Percentiles rank a stretch among this genome's conserved stretches.
Evolutionary conservation across 768 basidiomycete genomes (phyloP).

Genomic region (Kondoa malvinella): DNA sequence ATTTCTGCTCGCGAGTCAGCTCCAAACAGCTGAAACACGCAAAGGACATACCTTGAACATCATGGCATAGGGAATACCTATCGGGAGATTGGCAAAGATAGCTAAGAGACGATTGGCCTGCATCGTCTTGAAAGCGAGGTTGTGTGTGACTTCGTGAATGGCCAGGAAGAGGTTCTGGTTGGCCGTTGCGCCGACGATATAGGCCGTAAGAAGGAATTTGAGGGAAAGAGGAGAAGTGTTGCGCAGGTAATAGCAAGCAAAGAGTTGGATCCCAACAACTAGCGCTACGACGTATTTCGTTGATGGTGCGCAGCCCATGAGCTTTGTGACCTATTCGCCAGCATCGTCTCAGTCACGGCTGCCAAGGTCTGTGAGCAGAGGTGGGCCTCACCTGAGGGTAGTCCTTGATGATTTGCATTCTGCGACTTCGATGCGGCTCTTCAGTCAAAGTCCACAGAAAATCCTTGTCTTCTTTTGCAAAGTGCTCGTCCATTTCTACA

Average conservation of each 20-base stretch:
- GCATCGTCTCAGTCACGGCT: background rate
- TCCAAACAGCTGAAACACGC: background rate
- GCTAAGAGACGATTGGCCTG: constrained; percentile 70
- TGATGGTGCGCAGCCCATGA: constrained; percentile 86
- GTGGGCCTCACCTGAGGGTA: constrained; percentile 62
- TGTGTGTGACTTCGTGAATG: constrained; percentile 97
- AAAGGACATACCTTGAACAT: constrained; percentile 56
- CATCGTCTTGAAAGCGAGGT: constrained; percentile 74
- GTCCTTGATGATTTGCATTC: constrained; percentile 77
- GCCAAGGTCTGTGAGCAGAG: background rate
- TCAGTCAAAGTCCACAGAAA: constrained; percentile 97
- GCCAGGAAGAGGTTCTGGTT: constrained; percentile 97
- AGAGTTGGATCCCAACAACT: constrained; percentile 64
- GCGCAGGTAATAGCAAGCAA: constrained; percentile 48
- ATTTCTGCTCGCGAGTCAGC: constrained; percentile 39
- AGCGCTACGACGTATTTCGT: constrained; percentile 77
- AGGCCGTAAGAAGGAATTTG: constrained; percentile 58
- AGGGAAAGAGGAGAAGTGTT: constrained; percentile 52
- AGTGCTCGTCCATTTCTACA: background rate
- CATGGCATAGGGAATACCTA: constrained; percentile 84
- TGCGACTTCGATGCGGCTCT: constrained; percentile 78
- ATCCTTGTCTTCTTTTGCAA: constrained; percentile 51
- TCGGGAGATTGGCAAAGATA: constrained; percentile 79
- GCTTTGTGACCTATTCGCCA: constrained; percentile 56
- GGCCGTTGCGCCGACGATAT: constrained; percentile 75